Base-by-base conservation (phyloP, 2,329 filamentous ascomycete genomes). In the Pochonia chlamydosporia region DNA sequence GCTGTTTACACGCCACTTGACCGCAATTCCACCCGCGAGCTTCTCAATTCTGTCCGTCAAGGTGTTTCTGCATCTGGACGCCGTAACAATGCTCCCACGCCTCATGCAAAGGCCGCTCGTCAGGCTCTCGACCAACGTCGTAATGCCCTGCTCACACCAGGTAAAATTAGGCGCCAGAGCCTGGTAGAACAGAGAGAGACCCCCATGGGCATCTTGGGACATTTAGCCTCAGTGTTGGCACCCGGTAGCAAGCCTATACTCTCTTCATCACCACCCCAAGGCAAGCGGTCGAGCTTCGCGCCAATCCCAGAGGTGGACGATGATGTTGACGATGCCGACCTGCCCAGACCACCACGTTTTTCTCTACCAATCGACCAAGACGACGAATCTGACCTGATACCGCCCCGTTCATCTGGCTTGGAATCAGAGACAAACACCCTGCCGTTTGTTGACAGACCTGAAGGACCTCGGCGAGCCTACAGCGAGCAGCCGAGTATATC, bases 61-160 rank as follows among this genome's bases (percentile, higher is more conserved):
- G 71, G 70, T 10, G 68, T 70, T 35, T 72, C 72, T 9, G 70
- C 68, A 28, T 78, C 76, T 2, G 74, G 65, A 2, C 63, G 67
- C 36, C 66, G 69, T 43, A 66, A 63, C 52, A 68, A 71, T 61
- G 67, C 68, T 11, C 67, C 72, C 3, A 84, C 81, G 16, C 81
- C 81, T 0, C 81, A 85, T 59, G 79, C 76, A 40, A 76, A 75
- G 54, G 81, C 80, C 10, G 81, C 81, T 37, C 74, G 74, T 41
- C 71, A 76, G 40, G 74, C 79, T 26, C 70, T 84, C 44, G 74
- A 82, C 54, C 72, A 76, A 52, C 77, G 81, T 5, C 75, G 81
- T 36, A 74, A 76, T 3, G 78, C 78, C 40, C 68, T 81, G 41
- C 73, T 82, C 51, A 85, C 81, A 0, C 81, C 81, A 0, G 79